Conservation (phyloP, 2,329 filamentous ascomycete species). For the Aspergillus sergii region DNA sequence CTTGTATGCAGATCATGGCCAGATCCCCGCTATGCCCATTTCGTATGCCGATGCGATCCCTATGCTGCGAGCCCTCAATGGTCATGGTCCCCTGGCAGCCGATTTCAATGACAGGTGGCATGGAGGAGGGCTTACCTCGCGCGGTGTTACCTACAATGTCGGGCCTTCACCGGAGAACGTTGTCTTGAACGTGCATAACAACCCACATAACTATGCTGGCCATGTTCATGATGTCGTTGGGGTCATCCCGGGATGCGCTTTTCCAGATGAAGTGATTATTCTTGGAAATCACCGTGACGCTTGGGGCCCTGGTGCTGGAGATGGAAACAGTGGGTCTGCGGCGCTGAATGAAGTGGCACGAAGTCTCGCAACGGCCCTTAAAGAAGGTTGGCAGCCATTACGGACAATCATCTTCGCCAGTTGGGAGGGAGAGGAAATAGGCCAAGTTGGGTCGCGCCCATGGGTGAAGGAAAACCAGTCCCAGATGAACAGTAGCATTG, state of each 20-base stretch:
- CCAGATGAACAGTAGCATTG: neutral
- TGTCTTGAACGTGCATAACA: slow-evolving; percentile 22
- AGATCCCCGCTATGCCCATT: neutral
- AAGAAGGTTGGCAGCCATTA: slow-evolving; percentile 54
- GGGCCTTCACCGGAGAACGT: slow-evolving; percentile 20
- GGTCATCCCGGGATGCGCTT: neutral
- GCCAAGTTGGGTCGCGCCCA: neutral
- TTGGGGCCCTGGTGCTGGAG: slow-evolving; percentile 56
- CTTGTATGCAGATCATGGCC: neutral
- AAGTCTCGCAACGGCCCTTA: slow-evolving; percentile 50
- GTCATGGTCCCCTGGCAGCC: slow-evolving; percentile 29
- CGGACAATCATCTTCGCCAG: slow-evolving; percentile 43
- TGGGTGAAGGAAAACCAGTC: neutral
- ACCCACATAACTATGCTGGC: neutral
- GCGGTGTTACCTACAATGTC: slow-evolving; percentile 17
- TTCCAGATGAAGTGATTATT: slow-evolving; percentile 43
- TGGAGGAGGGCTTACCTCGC: slow-evolving; percentile 12
- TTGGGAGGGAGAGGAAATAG: slow-evolving; percentile 12
- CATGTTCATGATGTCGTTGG: neutral
- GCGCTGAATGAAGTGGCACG: slow-evolving; percentile 53
- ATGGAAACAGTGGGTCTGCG: slow-evolving; percentile 54
- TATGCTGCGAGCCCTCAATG: slow-evolving; percentile 33
- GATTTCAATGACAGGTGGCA: slow-evolving; percentile 20
- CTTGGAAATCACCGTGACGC: slow-evolving; percentile 58
- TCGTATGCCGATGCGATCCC: slow-evolving; percentile 15